Evolutionary conservation across 495 filamentous ascomycete species (phyloP).

Genomic region (Aspergillus hancockii): DNA sequence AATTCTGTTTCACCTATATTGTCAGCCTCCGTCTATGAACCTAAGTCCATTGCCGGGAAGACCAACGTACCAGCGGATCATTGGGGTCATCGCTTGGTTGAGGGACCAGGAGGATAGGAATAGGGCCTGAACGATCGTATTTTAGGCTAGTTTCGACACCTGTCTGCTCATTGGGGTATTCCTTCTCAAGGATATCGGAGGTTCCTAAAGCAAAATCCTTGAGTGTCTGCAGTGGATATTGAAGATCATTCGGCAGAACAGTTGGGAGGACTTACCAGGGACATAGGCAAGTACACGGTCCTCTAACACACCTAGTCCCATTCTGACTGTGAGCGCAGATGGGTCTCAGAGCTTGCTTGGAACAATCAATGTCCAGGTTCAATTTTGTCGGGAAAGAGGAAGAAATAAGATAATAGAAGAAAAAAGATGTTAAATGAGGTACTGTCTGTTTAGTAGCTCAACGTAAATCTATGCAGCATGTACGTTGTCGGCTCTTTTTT

Average conservation of each 20-base stretch:
- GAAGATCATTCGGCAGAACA: not conserved
- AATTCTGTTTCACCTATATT: slow-evolving; percentile 60
- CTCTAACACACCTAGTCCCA: slow-evolving; percentile 85
- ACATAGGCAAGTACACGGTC: slow-evolving; percentile 63
- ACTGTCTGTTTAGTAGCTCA: no score
- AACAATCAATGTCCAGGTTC: not conserved
- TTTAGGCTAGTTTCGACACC: slow-evolving; percentile 55
- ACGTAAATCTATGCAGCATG: not conserved
- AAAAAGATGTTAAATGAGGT: no score
- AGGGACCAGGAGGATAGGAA: slow-evolving; percentile 73
- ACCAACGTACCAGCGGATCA: slow-evolving; percentile 62
- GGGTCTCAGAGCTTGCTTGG: not conserved
- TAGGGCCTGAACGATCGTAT: slow-evolving; percentile 66
- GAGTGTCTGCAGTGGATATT: not conserved
- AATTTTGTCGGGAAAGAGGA: not conserved
- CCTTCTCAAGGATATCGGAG: slow-evolving; percentile 62
- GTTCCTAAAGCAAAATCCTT: slow-evolving; percentile 50
- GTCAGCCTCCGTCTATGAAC: slow-evolving; percentile 17
- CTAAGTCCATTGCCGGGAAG: not conserved
- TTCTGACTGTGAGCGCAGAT: slow-evolving; percentile 31
- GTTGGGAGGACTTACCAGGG: slow-evolving; percentile 58
- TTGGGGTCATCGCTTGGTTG: slow-evolving; percentile 82
- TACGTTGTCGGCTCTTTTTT: not conserved
- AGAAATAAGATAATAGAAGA: not conserved
- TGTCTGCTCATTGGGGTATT: slow-evolving; percentile 40